Evolutionary conservation across 768 basidiomycete genomes (phyloP).

Genomic region (Pleurotus sapidus): DNA sequence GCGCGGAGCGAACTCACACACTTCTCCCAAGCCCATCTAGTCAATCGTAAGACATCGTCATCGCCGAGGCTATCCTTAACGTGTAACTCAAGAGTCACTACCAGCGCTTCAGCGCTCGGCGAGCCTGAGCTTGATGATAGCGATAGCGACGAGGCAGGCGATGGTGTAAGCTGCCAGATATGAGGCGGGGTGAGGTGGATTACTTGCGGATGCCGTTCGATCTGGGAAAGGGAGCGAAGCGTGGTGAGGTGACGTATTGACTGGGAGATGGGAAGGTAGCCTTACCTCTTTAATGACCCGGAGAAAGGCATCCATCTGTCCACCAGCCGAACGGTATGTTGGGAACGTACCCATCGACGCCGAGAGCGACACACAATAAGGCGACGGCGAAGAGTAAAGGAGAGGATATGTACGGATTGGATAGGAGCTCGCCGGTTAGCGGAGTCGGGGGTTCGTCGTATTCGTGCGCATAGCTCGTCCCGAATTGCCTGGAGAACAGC

Average conservation of each 20-base stretch:
- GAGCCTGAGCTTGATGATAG: too few relatives aligned
- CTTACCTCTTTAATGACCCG: conserved; percentile 79
- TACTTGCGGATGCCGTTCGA: conserved; percentile 83
- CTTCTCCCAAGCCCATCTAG: too few relatives aligned
- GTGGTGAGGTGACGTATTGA: not conserved
- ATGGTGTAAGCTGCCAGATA: too few relatives aligned
- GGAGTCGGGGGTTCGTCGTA: conserved; percentile 33
- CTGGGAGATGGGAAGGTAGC: conserved; percentile 7
- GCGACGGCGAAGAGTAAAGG: conserved; percentile 57
- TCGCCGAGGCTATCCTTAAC: too few relatives aligned
- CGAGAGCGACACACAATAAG: conserved; percentile 50
- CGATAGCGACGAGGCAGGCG: too few relatives aligned
- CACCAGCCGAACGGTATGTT: conserved; percentile 39
- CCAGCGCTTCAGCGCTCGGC: too few relatives aligned
- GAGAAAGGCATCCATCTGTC: conserved; percentile 80
- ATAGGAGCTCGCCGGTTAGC: conserved; percentile 38
- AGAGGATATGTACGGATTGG: conserved; percentile 74
- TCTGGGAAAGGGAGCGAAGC: conserved; percentile 31
- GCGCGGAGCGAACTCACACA: too few relatives aligned
- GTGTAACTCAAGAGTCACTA: too few relatives aligned
- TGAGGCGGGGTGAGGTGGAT: conserved; percentile 76
- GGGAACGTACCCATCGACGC: conserved; percentile 56
- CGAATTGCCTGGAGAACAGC: not conserved
- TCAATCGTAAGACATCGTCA: too few relatives aligned
- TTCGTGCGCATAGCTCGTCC: conserved; percentile 5